Percentiles rank a stretch among this genome's conserved stretches.
These are phyloP conservation scores for Talaromyces stipitatus DNA, from an alignment of 495 filamentous ascomycete genomes.

Conservation along the genomic window DNA sequence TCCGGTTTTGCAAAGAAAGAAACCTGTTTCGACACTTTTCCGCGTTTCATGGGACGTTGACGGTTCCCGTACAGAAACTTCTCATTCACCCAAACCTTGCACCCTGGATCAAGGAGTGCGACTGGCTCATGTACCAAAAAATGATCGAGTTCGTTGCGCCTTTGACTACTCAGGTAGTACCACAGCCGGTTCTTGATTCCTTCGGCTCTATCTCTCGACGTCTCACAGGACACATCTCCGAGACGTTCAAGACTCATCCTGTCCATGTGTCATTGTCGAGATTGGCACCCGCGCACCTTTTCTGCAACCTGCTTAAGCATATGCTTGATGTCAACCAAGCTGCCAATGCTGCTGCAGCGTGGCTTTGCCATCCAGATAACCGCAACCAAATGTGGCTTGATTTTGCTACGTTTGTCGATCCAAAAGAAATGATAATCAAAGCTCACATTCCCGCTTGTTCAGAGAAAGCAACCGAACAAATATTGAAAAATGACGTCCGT, in stretches of 20 bases:
- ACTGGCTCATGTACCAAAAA: conserved; percentile 90
- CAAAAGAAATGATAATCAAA: conserved; percentile 41
- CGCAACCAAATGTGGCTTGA: conserved; percentile 82
- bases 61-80: conserved; percentile 94
- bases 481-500: conserved; percentile 68
- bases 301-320: conserved; percentile 75
- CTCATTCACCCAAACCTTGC: conserved; percentile 74
- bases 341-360: conserved; percentile 49
- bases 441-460: conserved; percentile 37
- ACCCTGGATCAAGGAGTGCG: conserved; percentile 90
- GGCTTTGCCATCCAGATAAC: conserved; percentile 41
- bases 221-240: conserved; percentile 66
- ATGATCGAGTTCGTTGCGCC: conserved; percentile 87
- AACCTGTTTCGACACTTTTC: conserved; percentile 93
- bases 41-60: conserved; percentile 91
- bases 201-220: conserved; percentile 76
- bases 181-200: conserved; percentile 71
- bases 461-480: conserved; percentile 46
- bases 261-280: conserved; percentile 78
- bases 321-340: conserved; percentile 85
- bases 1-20: conserved; percentile 91
- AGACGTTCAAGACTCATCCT: conserved; percentile 73
- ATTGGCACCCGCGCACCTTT: conserved; percentile 79
- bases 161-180: conserved; percentile 81
- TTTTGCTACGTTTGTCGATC: conserved; percentile 74